These are phyloP conservation scores for Sporisorium iseilematis-ciliati DNA, from an alignment of 1,284 basidiomycete genomes.

Conservation along the genomic window DNA sequence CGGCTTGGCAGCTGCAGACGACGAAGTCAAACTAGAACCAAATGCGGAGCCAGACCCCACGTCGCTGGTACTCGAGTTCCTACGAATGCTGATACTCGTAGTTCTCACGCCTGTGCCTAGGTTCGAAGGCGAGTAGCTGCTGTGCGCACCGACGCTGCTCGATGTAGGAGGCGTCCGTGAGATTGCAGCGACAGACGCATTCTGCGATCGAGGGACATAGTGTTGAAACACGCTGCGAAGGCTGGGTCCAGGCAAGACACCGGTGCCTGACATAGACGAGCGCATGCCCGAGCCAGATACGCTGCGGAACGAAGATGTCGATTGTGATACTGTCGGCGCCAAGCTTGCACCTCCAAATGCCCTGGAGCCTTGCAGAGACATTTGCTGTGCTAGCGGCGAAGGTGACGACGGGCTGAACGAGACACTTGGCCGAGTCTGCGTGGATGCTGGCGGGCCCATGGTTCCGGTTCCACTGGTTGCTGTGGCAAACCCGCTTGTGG, in stretches of 20 bases:
- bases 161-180: conserved; percentile 47
- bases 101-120: conserved; percentile 28
- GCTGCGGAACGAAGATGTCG: conserved; percentile 29
- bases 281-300: conserved; percentile 38
- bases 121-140: conserved; percentile 43
- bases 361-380: conserved; percentile 36
- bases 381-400: conserved; percentile 57
- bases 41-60: conserved; percentile 43
- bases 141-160: conserved; percentile 17
- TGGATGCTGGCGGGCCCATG: conserved; percentile 13
- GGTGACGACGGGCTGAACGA: conserved; percentile 60
- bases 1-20: conserved; percentile 38
- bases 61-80: conserved; percentile 46
- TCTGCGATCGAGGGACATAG: conserved; percentile 51
- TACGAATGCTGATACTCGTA: conserved; percentile 43
- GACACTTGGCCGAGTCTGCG: conserved; percentile 35
- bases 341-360: conserved; percentile 5
- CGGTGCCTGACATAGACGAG: conserved; percentile 24
- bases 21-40: conserved; percentile 18
- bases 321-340: conserved; percentile 13
- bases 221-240: conserved; percentile 55
- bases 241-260: conserved; percentile 29
- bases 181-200: conserved; percentile 21
- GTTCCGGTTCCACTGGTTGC: neutral
- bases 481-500: conserved; percentile 25